phyloP scores from a whole-genome alignment of 2,329 filamentous ascomycete species.

The Trichoderma endophyticum region DNA sequence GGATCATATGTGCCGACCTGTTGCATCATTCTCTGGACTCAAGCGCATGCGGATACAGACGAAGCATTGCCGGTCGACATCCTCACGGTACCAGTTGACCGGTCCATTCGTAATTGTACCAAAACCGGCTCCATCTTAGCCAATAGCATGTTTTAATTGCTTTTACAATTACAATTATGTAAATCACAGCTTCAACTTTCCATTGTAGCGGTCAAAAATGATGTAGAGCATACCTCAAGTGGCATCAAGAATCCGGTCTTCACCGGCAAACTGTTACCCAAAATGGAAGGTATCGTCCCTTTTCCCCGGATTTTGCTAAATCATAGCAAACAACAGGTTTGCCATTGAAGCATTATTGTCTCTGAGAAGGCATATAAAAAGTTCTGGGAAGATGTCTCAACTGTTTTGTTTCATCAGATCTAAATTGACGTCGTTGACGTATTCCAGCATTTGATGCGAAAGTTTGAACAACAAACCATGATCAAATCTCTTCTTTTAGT shows the following conservation, averaged over 20 bases:
- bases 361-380: not conserved
- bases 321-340: not conserved
- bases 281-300: not conserved
- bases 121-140: too few species aligned
- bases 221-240: not conserved
- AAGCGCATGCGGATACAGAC: not conserved
- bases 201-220: not conserved
- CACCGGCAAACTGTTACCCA: not conserved
- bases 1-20: too few species aligned
- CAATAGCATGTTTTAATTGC: too few species aligned
- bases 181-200: not conserved
- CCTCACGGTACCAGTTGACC: too few species aligned
- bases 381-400: not conserved
- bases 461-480: not conserved
- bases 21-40: too few species aligned
- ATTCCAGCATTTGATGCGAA: not conserved
- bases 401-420: not conserved
- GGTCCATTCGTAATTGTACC: too few species aligned
- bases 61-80: rapidly evolving
- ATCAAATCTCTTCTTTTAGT: not conserved
- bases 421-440: not conserved
- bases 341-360: not conserved
- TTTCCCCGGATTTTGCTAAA: not conserved
- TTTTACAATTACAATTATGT: not conserved
- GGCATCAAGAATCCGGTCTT: not conserved